These are phyloP conservation scores for Fusarium sp. DNA, from an alignment of 2,329 filamentous ascomycete species.

Conservation along the genomic window DNA sequence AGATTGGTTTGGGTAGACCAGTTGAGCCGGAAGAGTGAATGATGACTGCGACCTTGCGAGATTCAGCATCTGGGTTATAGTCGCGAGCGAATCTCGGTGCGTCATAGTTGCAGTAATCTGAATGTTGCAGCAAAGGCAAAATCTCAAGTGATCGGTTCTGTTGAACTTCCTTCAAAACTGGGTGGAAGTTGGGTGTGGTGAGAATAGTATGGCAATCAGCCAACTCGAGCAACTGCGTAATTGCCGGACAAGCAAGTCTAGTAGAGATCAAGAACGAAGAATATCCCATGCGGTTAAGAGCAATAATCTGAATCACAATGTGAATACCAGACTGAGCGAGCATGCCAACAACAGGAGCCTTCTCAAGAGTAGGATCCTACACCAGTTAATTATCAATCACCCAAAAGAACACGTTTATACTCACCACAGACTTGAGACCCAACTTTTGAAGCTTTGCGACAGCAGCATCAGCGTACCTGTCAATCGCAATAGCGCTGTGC, in stretches of 20 bases:
- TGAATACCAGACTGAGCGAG: constrained; percentile 37
- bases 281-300: constrained; percentile 38
- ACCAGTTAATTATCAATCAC: background rate
- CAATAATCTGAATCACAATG: constrained; percentile 36
- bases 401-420: background rate
- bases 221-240: constrained; percentile 29
- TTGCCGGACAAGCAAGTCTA: constrained; percentile 32
- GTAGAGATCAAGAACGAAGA: constrained; percentile 40
- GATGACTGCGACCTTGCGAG: constrained; percentile 33
- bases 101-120: constrained; percentile 14
- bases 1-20: constrained; percentile 73
- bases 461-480: constrained; percentile 39
- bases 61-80: constrained; percentile 28
- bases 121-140: constrained; percentile 20
- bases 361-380: constrained; percentile 24
- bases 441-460: constrained; percentile 25
- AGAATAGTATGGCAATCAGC: constrained; percentile 28
- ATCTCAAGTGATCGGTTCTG: constrained; percentile 21
- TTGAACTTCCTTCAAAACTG: constrained; percentile 28
- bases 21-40: constrained; percentile 64
- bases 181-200: constrained; percentile 33
- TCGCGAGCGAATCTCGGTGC: constrained; percentile 33
- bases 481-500: constrained; percentile 34
- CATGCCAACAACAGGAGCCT: constrained; percentile 39
- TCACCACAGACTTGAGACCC: constrained; percentile 34